Conservation (phyloP, 2,329 filamentous ascomycete genomes). For the Fusarium lateritium region DNA sequence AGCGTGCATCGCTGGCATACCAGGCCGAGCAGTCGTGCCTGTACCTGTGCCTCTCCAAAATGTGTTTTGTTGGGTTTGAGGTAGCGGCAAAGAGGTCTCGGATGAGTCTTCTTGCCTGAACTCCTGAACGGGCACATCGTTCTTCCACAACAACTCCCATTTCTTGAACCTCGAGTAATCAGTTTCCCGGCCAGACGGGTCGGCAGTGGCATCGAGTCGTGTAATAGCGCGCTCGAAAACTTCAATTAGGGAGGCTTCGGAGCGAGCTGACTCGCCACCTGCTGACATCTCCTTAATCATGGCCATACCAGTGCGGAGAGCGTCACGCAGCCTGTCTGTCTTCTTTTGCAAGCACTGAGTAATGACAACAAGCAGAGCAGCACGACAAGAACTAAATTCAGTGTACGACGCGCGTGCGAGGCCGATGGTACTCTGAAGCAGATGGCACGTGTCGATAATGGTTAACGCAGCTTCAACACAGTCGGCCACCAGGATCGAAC, state of each 20-base stretch:
- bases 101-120: conserved; percentile 46
- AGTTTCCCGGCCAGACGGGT: conserved; percentile 58
- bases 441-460: conserved; percentile 65
- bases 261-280: conserved; percentile 66
- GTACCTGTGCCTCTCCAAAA: conserved; percentile 43
- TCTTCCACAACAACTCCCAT: conserved; percentile 66
- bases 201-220: conserved; percentile 61
- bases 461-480: conserved; percentile 67
- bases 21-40: conserved; percentile 41
- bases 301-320: conserved; percentile 63
- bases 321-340: conserved; percentile 59
- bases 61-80: conserved; percentile 40
- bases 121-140: conserved; percentile 51
- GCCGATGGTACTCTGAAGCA: conserved; percentile 65
- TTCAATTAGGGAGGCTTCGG: conserved; percentile 67
- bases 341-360: conserved; percentile 57
- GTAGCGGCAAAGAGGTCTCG: conserved; percentile 42
- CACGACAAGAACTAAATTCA: conserved; percentile 69
- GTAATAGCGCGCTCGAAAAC: conserved; percentile 64
- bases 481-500: conserved; percentile 62
- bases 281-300: conserved; percentile 68
- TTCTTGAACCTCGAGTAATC: conserved; percentile 67
- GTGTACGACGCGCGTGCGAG: conserved; percentile 69
- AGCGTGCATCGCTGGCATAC: conserved; percentile 48
- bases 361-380: conserved; percentile 65